Evolutionary conservation across 2,329 filamentous ascomycete species (phyloP).

Genomic region (Cladosporium halotolerans): DNA sequence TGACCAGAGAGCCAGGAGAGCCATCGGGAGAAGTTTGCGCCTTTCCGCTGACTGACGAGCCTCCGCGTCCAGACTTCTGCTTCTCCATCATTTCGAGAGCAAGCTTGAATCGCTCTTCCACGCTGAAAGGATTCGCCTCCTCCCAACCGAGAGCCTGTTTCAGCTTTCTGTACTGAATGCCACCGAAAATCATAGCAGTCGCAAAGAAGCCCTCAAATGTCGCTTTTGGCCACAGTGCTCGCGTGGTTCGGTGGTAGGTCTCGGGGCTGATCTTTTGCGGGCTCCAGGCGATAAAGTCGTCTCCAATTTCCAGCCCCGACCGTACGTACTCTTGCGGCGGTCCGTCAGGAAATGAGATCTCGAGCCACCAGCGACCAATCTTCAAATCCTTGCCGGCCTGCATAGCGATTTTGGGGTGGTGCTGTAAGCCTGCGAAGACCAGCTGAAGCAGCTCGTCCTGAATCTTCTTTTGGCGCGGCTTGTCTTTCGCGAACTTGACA

Average conservation of each 20-base stretch:
- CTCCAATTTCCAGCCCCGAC: conserved; percentile 38
- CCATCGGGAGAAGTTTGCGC: conserved; percentile 19
- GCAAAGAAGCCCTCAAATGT: conserved; percentile 31
- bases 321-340: conserved; percentile 45
- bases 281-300: conserved; percentile 36
- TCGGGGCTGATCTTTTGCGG: conserved; percentile 34
- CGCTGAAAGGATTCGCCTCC: conserved; percentile 25
- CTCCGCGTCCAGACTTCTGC: conserved; percentile 16
- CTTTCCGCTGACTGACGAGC: conserved; percentile 3
- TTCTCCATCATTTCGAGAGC: conserved; percentile 27
- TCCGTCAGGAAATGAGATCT: conserved; percentile 43
- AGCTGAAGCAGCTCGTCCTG: conserved; percentile 34
- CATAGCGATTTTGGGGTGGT: conserved; percentile 27
- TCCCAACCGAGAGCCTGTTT: conserved; percentile 34
- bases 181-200: conserved; percentile 28
- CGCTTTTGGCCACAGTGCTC: conserved; percentile 34
- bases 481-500: conserved; percentile 39
- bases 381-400: conserved; percentile 35
- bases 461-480: conserved; percentile 33
- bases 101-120: conserved; percentile 27
- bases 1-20: conserved; percentile 7
- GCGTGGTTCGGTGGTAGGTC: conserved; percentile 35
- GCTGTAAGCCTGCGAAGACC: conserved; percentile 27
- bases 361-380: conserved; percentile 42
- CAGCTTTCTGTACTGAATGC: conserved; percentile 31